phyloP scores from a whole-genome alignment of 805 yeast species.

The Kazachstania kunashirensis region DNA sequence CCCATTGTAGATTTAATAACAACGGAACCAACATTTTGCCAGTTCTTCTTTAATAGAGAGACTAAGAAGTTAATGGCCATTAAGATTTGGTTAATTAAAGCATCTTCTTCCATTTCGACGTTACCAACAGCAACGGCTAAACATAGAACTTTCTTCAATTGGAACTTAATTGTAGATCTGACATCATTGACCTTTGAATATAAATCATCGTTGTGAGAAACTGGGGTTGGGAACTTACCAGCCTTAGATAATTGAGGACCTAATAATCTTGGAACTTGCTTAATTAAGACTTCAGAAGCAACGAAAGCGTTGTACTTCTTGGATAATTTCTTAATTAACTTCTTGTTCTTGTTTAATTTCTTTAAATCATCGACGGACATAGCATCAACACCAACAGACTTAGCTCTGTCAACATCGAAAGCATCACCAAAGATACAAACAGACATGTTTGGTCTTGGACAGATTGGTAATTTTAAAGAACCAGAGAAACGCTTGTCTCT shows the following conservation, averaged over 20 bases:
- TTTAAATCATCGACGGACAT: constrained; percentile 99
- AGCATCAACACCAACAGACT: constrained; percentile 97
- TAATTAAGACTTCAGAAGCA: constrained; percentile 98
- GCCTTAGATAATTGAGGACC: constrained; percentile 99
- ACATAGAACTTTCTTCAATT: constrained; percentile 99
- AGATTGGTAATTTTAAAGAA: constrained; percentile 93
- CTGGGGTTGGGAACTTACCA: constrained; percentile 99
- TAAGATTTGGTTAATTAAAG: constrained; percentile 93
- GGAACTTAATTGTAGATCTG: constrained; percentile 99
- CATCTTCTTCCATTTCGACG: constrained; percentile 98
- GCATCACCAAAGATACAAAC: constrained; percentile 99
- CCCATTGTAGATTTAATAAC: constrained; percentile 99
- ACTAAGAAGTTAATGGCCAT: constrained; percentile 98
- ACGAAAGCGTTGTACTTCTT: constrained; percentile 99
- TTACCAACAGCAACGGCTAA: constrained; percentile 98
- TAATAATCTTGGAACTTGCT: constrained; percentile 99
- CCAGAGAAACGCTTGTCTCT: constrained; percentile 99
- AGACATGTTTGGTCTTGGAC: constrained; percentile 99
- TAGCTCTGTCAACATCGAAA: constrained; percentile 99
- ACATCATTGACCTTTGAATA: constrained; percentile 93
- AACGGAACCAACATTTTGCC: constrained; percentile 99
- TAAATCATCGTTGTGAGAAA: constrained; percentile 97
- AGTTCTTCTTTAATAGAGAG: constrained; percentile 98
- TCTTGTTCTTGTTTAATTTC: constrained; percentile 99
- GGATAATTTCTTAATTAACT: constrained; percentile 98